Percentiles rank a stretch among this genome's conserved stretches.
phyloP scores from a whole-genome alignment of 371 early-diverging fungal species.

The Actinomucor elegans region DNA sequence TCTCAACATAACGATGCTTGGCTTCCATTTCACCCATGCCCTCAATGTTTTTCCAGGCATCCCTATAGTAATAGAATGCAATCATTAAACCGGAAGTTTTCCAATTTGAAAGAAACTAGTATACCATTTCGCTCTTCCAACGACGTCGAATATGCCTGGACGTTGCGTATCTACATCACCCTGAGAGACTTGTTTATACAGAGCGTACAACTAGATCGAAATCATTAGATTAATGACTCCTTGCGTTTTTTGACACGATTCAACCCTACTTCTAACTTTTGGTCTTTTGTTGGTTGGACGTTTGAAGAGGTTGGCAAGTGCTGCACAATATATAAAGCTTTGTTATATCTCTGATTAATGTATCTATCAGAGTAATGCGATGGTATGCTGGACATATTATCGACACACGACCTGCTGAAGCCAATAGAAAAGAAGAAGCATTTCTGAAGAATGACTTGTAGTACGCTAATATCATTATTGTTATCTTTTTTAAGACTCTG shows the following conservation, averaged over 20 bases:
- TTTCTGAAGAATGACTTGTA: too few relatives aligned
- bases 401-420: too few relatives aligned
- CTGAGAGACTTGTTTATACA: conserved; percentile 47
- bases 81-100: background rate
- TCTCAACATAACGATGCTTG: conserved; percentile 33
- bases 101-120: background rate
- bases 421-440: too few relatives aligned
- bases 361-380: conserved; percentile 27
- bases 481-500: too few relatives aligned
- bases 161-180: conserved; percentile 42
- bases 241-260: background rate
- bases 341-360: conserved; percentile 36
- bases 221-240: background rate
- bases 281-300: conserved; percentile 49
- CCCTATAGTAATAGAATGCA: conserved; percentile 19
- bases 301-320: conserved; percentile 44
- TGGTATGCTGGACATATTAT: too few relatives aligned
- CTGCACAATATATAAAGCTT: conserved; percentile 44
- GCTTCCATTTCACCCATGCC: conserved; percentile 29
- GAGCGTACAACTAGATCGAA: conserved; percentile 38
- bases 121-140: conserved; percentile 52
- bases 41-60: conserved; percentile 36
- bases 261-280: conserved; percentile 39
- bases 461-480: too few relatives aligned
- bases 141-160: conserved; percentile 49